phyloP scores from a whole-genome alignment of 1,284 basidiomycete species.

The Mycosarcoma mackinlayi region DNA sequence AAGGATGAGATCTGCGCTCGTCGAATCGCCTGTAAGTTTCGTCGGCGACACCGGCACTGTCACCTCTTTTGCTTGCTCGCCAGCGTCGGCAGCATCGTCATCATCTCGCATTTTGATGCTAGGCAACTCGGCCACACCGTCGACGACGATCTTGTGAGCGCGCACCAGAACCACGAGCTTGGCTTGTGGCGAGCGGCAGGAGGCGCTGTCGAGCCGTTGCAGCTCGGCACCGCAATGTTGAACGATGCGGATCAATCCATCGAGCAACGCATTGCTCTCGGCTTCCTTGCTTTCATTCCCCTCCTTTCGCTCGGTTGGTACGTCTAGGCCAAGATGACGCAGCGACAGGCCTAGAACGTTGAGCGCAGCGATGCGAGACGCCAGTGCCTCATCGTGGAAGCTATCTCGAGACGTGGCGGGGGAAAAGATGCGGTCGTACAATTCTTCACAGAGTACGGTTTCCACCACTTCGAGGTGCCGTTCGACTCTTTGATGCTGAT shows the following conservation, averaged over 20 bases:
- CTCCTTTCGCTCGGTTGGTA: slow-evolving; percentile 70
- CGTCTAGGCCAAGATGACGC: slow-evolving; percentile 83
- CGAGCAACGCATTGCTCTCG: slow-evolving; percentile 69
- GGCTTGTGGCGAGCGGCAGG: slow-evolving; percentile 77
- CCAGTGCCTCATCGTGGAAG: slow-evolving; percentile 85
- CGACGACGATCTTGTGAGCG: slow-evolving; percentile 84
- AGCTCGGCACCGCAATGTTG: slow-evolving; percentile 82
- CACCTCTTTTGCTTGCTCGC: background rate
- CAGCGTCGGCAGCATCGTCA: slow-evolving; percentile 5
- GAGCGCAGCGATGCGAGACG: slow-evolving; percentile 86
- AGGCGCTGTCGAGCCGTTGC: slow-evolving; percentile 74
- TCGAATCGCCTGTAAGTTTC: slow-evolving; percentile 5
- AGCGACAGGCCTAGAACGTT: slow-evolving; percentile 87
- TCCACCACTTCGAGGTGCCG: slow-evolving; percentile 78
- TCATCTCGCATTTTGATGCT: slow-evolving; percentile 33
- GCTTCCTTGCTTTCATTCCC: slow-evolving; percentile 13
- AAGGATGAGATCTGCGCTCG: slow-evolving; percentile 77
- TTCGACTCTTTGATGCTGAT: slow-evolving; percentile 63
- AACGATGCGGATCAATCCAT: slow-evolving; percentile 77
- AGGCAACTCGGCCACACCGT: slow-evolving; percentile 68
- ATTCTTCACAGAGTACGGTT: slow-evolving; percentile 75
- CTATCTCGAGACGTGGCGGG: slow-evolving; percentile 80
- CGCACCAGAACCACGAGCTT: slow-evolving; percentile 83
- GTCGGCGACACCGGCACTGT: background rate
- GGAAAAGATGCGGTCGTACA: slow-evolving; percentile 79